Percentiles rank a stretch among this genome's conserved stretches.
Conservation (phyloP, 345 rosid species). For the Erucastrum elatum region DNA sequence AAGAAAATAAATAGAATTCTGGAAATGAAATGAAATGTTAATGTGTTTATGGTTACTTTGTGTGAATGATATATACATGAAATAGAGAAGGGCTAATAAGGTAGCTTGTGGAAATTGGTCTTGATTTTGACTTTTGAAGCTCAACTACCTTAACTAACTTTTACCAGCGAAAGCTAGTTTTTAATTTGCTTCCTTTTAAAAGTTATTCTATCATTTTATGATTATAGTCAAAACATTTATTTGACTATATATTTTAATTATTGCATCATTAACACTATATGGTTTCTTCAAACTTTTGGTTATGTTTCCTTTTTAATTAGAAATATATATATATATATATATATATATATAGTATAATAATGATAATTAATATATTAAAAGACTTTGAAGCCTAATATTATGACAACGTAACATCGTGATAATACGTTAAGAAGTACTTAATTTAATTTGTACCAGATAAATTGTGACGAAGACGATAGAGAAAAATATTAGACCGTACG, state of each 20-base stretch:
- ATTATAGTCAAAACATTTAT: not conserved
- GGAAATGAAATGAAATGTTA: constrained; percentile 12
- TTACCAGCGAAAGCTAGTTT: constrained; percentile 14
- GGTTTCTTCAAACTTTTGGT: not conserved
- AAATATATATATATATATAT: not conserved
- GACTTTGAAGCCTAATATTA: not conserved
- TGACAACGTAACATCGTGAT: not conserved
- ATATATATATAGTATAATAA: not conserved
- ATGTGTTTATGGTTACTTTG: not conserved
- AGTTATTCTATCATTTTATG: not conserved
- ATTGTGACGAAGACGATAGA: not conserved
- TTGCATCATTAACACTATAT: not conserved
- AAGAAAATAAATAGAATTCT: not conserved
- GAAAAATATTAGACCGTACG: constrained; percentile 2
- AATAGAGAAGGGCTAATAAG: not conserved
- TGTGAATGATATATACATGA: constrained; percentile 9
- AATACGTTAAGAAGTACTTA: not conserved
- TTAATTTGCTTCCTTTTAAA: not conserved
- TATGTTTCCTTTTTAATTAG: not conserved
- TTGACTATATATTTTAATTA: not conserved
- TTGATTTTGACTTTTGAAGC: constrained; percentile 26
- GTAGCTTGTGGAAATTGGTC: constrained; percentile 3
- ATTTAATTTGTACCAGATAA: not conserved
- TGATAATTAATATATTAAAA: not conserved
- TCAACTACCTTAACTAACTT: constrained; percentile 43